Percentiles rank a stretch among this genome's conserved stretches.
Conservation (phyloP, 495 filamentous ascomycete genomes). For the Aspergillus baeticus region DNA sequence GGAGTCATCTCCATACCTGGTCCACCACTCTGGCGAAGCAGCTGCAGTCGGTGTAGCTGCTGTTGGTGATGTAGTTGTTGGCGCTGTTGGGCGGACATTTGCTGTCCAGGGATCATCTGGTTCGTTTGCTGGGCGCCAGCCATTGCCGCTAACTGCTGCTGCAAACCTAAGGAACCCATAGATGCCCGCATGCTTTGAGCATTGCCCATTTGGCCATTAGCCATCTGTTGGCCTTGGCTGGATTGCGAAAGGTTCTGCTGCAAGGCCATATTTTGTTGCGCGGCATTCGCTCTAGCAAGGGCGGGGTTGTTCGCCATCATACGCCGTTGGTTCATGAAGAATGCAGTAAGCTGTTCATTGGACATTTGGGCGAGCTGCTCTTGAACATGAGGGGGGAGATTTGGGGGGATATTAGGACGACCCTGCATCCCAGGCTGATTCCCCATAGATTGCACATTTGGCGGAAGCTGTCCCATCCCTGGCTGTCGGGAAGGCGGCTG, state of each 20-base stretch:
- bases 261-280: slow-evolving; percentile 28
- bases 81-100: slow-evolving; percentile 36
- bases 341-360: slow-evolving; percentile 34
- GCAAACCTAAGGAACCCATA: slow-evolving; percentile 32
- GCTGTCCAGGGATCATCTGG: slow-evolving; percentile 36
- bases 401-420: slow-evolving; percentile 35
- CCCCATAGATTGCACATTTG: slow-evolving; percentile 24
- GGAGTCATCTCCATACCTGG: slow-evolving; percentile 40
- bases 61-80: slow-evolving; percentile 36
- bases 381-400: slow-evolving; percentile 34
- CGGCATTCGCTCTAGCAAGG: slow-evolving; percentile 23
- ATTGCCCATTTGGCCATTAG: slow-evolving; percentile 37
- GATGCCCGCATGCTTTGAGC: slow-evolving; percentile 34
- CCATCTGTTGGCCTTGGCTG: slow-evolving; percentile 38
- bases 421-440: slow-evolving; percentile 33
- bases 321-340: slow-evolving; percentile 36
- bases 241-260: slow-evolving; percentile 33
- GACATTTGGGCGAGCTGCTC: slow-evolving; percentile 37
- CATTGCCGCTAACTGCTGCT: slow-evolving; percentile 32
- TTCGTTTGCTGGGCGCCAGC: slow-evolving; percentile 29
- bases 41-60: slow-evolving; percentile 35
- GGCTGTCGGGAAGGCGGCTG: slow-evolving; percentile 39
- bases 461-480: slow-evolving; percentile 32
- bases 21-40: slow-evolving; percentile 41
- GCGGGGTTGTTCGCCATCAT: slow-evolving; percentile 29